Evolutionary conservation across 139 green algal genomes (phyloP).

Genomic region (Micractinium conductrix): DNA sequence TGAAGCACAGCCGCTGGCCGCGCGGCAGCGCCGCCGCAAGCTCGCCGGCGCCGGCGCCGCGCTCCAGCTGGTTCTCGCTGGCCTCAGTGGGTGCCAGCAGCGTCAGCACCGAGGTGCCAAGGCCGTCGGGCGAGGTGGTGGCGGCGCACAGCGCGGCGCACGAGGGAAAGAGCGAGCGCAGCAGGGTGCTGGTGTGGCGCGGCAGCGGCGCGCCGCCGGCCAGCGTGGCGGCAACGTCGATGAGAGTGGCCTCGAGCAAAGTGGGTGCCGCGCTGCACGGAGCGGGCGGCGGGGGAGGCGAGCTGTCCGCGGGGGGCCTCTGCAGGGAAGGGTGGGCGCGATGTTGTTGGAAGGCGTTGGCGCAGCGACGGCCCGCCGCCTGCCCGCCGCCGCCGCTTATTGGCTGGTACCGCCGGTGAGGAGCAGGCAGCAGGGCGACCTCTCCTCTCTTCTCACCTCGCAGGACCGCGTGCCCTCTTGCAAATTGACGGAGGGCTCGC

Average conservation of each 20-base stretch:
- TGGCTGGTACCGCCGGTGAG: too few species aligned
- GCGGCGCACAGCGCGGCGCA: background rate
- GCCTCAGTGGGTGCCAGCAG: background rate
- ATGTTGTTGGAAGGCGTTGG: too few species aligned
- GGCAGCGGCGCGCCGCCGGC: background rate
- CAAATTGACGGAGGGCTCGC: too few species aligned
- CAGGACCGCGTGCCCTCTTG: too few species aligned
- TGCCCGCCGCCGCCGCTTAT: too few species aligned
- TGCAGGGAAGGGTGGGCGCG: too few species aligned
- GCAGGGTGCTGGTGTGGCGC: background rate
- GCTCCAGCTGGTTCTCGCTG: too few species aligned
- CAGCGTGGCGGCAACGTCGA: background rate
- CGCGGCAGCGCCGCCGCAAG: background rate
- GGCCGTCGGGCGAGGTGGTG: background rate
- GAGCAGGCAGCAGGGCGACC: too few species aligned
- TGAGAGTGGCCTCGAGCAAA: background rate
- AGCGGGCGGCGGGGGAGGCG: too few species aligned
- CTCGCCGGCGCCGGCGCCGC: background rate
- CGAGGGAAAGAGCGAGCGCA: background rate
- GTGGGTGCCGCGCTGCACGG: background rate
- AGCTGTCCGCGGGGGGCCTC: too few species aligned
- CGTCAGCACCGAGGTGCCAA: background rate
- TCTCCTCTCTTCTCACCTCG: too few species aligned
- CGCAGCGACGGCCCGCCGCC: too few species aligned
- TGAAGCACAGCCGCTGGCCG: background rate